Conservation (phyloP, 2,329 filamentous ascomycete species). For the Colletotrichum sp. region DNA sequence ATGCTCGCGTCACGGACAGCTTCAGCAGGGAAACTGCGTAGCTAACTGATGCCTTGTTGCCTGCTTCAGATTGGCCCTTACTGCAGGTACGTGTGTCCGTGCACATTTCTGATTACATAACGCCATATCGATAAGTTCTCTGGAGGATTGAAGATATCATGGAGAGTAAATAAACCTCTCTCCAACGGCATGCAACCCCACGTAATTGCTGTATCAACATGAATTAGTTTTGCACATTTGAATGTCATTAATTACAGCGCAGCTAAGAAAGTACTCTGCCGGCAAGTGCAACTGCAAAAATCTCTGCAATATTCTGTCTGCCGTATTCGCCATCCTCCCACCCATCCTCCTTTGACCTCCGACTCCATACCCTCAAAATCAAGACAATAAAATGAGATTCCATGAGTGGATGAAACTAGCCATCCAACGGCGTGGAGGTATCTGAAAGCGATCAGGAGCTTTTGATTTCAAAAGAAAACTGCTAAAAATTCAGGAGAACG, state of each 20-base stretch:
- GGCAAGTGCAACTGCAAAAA: neutral
- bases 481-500: neutral
- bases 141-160: no score
- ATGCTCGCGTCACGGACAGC: slow-evolving; percentile 42
- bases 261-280: neutral
- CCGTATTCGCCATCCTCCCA: neutral
- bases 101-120: neutral
- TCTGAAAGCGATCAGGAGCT: slow-evolving; percentile 8
- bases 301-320: neutral
- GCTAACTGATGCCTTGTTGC: slow-evolving; percentile 23
- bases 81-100: slow-evolving; percentile 15
- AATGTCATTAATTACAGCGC: neutral
- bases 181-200: neutral
- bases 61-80: slow-evolving; percentile 7
- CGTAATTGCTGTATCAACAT: neutral
- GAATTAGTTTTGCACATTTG: neutral
- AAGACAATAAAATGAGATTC: neutral
- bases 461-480: neutral
- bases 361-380: neutral
- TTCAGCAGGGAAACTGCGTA: slow-evolving; percentile 24
- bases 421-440: slow-evolving; percentile 7
- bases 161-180: no score
- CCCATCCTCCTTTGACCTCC: neutral
- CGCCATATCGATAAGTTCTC: neutral
- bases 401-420: neutral